Conservation (phyloP, 805 yeast genomes). For the Kazachstania africana region DNA sequence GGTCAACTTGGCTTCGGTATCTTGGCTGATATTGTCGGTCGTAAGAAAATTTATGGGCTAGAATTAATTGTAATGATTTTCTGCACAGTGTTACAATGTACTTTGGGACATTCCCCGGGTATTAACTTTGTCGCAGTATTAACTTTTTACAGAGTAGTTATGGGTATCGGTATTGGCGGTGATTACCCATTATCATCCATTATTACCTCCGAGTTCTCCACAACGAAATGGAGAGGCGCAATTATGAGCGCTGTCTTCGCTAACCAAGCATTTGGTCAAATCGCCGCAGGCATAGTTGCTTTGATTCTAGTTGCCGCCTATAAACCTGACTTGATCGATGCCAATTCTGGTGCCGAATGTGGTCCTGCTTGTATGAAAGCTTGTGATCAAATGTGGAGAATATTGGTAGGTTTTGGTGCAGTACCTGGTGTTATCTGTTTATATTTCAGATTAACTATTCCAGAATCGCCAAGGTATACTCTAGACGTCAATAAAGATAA, state of each 20-base stretch:
- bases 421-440: slow-evolving; percentile 78
- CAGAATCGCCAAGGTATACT: slow-evolving; percentile 88
- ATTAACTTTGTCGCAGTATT: slow-evolving; percentile 64
- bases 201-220: slow-evolving; percentile 83
- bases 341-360: slow-evolving; percentile 49
- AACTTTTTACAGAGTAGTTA: slow-evolving; percentile 66
- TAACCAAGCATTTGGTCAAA: slow-evolving; percentile 95
- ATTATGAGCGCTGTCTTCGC: slow-evolving; percentile 94
- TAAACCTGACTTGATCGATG: slow-evolving; percentile 46
- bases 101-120: slow-evolving; percentile 60
- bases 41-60: slow-evolving; percentile 78
- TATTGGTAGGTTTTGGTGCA: slow-evolving; percentile 78
- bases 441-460: slow-evolving; percentile 86
- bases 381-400: slow-evolving; percentile 91
- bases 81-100: slow-evolving; percentile 71
- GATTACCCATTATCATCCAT: slow-evolving; percentile 92
- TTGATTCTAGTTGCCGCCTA: slow-evolving; percentile 66
- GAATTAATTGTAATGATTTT: slow-evolving; percentile 77
- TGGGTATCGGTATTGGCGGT: slow-evolving; percentile 97
- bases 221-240: slow-evolving; percentile 97
- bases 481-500: slow-evolving; percentile 49
- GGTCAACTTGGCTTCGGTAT: slow-evolving; percentile 83
- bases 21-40: slow-evolving; percentile 70
- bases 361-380: slow-evolving; percentile 58
- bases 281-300: slow-evolving; percentile 76